phyloP scores from a whole-genome alignment of 2,329 filamentous ascomycete species.

The Mycosphaerella arachidis region DNA sequence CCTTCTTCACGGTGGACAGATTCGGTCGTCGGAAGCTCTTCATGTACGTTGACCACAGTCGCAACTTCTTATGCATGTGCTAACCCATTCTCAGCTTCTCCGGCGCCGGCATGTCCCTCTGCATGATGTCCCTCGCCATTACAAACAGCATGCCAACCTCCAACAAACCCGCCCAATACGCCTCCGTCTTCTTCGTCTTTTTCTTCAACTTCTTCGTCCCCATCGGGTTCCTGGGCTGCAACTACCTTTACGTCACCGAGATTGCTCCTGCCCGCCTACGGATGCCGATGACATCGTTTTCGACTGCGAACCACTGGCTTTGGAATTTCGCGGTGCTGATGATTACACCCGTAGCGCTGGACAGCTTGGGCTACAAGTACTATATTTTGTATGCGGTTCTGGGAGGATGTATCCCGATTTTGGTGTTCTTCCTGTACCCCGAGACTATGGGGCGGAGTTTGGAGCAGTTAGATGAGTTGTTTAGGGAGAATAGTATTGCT shows the following conservation, averaged over 20 bases:
- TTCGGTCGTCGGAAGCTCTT: constrained; percentile 49
- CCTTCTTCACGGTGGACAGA: constrained; percentile 50
- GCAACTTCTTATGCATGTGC: constrained; percentile 40
- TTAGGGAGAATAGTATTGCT: constrained; percentile 23
- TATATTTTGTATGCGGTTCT: constrained; percentile 48
- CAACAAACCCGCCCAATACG: constrained; percentile 48
- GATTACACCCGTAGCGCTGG: constrained; percentile 46
- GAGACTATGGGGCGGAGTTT: constrained; percentile 49
- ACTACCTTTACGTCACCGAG: constrained; percentile 58
- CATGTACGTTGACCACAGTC: constrained; percentile 31
- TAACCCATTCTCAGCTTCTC: constrained; percentile 45
- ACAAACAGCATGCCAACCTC: constrained; percentile 43
- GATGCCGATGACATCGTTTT: constrained; percentile 54
- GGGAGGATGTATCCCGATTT: constrained; percentile 40
- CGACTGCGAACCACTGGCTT: constrained; percentile 53
- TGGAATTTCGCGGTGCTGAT: constrained; percentile 47
- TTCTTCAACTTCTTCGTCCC: constrained; percentile 59
- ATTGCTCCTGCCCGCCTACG: constrained; percentile 51
- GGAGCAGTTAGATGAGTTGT: constrained; percentile 46
- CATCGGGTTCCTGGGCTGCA: constrained; percentile 56
- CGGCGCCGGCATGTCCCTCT: constrained; percentile 50
- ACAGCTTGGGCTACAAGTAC: constrained; percentile 50
- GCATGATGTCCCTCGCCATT: constrained; percentile 53
- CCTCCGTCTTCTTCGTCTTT: constrained; percentile 54
- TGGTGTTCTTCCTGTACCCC: constrained; percentile 54